phyloP scores from a whole-genome alignment of 768 basidiomycete species.

The Guyanaporus albipodus region DNA sequence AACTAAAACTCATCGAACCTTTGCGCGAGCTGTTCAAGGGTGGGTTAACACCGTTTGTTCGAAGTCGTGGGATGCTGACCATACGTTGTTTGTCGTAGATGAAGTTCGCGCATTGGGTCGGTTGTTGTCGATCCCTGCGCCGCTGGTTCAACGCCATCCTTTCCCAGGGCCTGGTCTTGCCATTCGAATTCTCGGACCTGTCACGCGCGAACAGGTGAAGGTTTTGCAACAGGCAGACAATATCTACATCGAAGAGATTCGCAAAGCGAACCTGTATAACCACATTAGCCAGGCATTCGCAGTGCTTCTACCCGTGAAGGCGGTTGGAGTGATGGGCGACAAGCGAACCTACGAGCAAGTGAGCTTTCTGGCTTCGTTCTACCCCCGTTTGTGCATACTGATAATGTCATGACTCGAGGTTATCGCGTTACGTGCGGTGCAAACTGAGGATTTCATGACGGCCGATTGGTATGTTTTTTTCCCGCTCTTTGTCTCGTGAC shows the following conservation, averaged over 20 bases:
- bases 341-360: slow-evolving; percentile 94
- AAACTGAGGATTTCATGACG: slow-evolving; percentile 99
- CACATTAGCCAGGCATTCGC: slow-evolving; percentile 96
- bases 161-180: slow-evolving; percentile 99
- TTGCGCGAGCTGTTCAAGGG: slow-evolving; percentile 98
- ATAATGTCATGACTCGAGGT: too few species aligned
- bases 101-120: slow-evolving; percentile 93
- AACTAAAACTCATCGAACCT: slow-evolving; percentile 97
- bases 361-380: slow-evolving; percentile 8
- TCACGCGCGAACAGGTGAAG: slow-evolving; percentile 88
- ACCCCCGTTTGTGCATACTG: too few species aligned
- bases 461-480: slow-evolving; percentile 78
- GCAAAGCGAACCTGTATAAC: slow-evolving; percentile 87
- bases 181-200: slow-evolving; percentile 95
- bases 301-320: slow-evolving; percentile 91
- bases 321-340: slow-evolving; percentile 98
- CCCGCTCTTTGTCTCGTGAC: not conserved
- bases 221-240: slow-evolving; percentile 88
- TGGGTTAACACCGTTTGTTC: slow-evolving; percentile 29
- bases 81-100: slow-evolving; percentile 45
- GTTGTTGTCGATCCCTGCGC: slow-evolving; percentile 85
- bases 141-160: slow-evolving; percentile 93
- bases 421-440: slow-evolving; percentile 90
- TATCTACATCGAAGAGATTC: slow-evolving; percentile 98
- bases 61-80: not conserved